Conservation (phyloP, 495 filamentous ascomycete genomes). For the Copromyces sp. region DNA sequence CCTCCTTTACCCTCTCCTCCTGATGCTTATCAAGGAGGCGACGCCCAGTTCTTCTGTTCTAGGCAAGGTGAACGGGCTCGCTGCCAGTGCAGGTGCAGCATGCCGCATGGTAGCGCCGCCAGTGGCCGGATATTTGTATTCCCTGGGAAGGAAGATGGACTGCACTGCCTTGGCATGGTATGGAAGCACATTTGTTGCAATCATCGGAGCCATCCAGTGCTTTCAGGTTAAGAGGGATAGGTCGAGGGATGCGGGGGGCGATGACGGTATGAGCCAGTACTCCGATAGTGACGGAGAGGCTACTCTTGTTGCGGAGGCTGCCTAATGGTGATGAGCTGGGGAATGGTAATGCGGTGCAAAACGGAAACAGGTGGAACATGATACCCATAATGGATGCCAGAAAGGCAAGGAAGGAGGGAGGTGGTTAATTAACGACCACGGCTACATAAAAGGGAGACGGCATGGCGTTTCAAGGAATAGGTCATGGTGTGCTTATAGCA, state of each 20-base stretch:
- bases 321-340: background rate
- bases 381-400: background rate
- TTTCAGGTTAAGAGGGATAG: constrained; percentile 48
- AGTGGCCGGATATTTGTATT: constrained; percentile 65
- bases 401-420: background rate
- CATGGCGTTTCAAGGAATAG: background rate
- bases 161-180: constrained; percentile 76
- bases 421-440: background rate
- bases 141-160: constrained; percentile 51
- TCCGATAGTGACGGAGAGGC: background rate
- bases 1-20: constrained; percentile 63
- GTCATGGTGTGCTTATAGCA: background rate
- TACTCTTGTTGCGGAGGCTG: background rate
- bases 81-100: constrained; percentile 67
- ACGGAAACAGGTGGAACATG: background rate
- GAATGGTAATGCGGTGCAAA: background rate
- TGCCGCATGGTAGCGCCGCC: constrained; percentile 70
- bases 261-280: background rate
- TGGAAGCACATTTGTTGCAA: constrained; percentile 57
- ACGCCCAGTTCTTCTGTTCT: constrained; percentile 55
- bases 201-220: constrained; percentile 58
- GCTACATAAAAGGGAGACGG: background rate
- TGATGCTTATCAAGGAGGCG: constrained; percentile 79
- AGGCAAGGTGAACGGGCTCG: constrained; percentile 73
- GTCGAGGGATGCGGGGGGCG: background rate